phyloP scores from a whole-genome alignment of 139 green algal genomes.

The Micromonas pusilla region DNA sequence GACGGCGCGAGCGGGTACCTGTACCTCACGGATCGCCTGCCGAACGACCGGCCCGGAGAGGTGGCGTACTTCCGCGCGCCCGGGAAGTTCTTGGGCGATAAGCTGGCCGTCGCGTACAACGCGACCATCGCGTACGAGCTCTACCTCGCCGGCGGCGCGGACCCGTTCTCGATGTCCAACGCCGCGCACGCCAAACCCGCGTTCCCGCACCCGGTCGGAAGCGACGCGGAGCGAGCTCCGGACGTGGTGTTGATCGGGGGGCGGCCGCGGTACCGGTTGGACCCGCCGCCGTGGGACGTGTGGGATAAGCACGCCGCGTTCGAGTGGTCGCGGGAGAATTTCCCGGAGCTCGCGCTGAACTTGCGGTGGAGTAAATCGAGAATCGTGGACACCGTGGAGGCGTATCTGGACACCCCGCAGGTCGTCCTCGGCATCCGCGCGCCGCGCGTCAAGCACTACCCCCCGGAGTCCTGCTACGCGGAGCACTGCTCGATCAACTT shows the following conservation, averaged over 20 bases:
- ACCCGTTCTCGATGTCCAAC: not conserved
- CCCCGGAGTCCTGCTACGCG: not conserved
- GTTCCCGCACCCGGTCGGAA: not conserved
- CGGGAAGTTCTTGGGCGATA: slow-evolving; percentile 14
- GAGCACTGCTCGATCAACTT: slow-evolving; percentile 18
- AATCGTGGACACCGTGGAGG: not conserved
- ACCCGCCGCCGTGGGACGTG: not conserved
- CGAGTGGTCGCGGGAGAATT: slow-evolving; percentile 13
- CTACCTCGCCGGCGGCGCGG: slow-evolving; percentile 3
- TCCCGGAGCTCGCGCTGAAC: slow-evolving; percentile 27
- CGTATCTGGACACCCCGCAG: slow-evolving; percentile 24
- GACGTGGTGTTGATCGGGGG: slow-evolving; percentile 23
- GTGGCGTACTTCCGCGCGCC: slow-evolving; percentile 22
- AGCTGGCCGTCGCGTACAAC: slow-evolving; percentile 15
- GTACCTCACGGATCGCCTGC: slow-evolving; percentile 12
- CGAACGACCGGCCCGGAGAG: slow-evolving; percentile 5
- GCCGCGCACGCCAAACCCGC: not conserved
- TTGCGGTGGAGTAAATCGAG: not conserved
- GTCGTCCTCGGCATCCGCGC: slow-evolving; percentile 17
- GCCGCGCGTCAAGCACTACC: not conserved
- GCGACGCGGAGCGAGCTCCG: not conserved
- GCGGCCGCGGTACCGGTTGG: not conserved
- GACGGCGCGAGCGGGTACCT: slow-evolving; percentile 1
- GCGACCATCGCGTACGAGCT: slow-evolving; percentile 17
- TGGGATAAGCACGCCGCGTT: slow-evolving; percentile 4